These are phyloP conservation scores for Alectoria sarmentosa DNA, from an alignment of 495 filamentous ascomycete species.

Conservation along the genomic window DNA sequence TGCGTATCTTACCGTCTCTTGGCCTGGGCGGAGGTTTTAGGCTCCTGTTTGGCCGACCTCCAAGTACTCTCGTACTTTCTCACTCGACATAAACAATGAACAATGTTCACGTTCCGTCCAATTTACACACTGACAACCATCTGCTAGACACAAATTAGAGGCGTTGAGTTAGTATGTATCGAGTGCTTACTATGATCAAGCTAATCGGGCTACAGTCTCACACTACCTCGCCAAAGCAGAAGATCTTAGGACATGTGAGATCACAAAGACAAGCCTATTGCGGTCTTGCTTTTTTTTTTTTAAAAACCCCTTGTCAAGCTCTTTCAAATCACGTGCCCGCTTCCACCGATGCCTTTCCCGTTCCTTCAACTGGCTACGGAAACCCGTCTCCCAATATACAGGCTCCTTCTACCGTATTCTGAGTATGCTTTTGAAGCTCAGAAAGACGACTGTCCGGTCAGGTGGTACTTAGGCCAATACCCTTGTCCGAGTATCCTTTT, in stretches of 20 bases:
- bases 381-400: conserved; percentile 19
- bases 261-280: not conserved
- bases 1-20: not conserved
- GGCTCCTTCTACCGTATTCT: conserved; percentile 17
- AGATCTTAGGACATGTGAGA: not conserved
- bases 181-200: too few species aligned
- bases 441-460: conserved; percentile 10
- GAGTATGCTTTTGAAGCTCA: conserved; percentile 3
- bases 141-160: too few species aligned
- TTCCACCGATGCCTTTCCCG: not conserved
- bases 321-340: not conserved
- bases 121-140: too few species aligned
- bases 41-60: too few species aligned
- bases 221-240: too few species aligned
- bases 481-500: conserved; percentile 13
- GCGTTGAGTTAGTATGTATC: too few species aligned
- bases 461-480: conserved; percentile 13
- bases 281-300: not conserved
- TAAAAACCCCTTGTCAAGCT: not conserved
- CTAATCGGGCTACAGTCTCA: too few species aligned
- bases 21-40: too few species aligned
- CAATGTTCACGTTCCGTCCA: too few species aligned
- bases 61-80: too few species aligned
- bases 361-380: conserved; percentile 17
- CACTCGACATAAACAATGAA: too few species aligned